Base-by-base conservation (phyloP, 768 basidiomycete species). In the Naganishia vaughanmartiniae region DNA sequence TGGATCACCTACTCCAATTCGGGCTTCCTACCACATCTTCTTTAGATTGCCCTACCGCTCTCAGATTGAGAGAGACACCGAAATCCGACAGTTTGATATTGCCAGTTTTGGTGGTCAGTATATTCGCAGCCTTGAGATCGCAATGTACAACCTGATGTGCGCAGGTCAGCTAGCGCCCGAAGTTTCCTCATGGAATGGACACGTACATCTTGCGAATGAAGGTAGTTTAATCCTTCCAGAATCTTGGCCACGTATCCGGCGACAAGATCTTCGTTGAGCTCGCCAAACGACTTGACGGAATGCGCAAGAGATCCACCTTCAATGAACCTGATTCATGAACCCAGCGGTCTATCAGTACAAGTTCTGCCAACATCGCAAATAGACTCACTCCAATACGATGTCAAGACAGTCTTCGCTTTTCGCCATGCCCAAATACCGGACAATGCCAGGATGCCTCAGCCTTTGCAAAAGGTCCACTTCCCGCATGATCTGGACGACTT, bases 71-170 rank as follows among this genome's bases (percentile, higher is more conserved):
- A 28, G 94, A 97, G 17, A 98, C 95, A 55, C 95, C 95, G 80
- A 99, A 97, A 81, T 99, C 95, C 10, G 93, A 90, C 3, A 99
- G 86, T 83, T 98, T 98, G 77, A 96, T 89, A 77, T 98, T 96
- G 53, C 94, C 95, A 63, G 88, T 94, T 86, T 98, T 98, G 19
- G 94, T 98, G 17, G 91, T 93, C n/a, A 99, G 87, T 78, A 99
- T 96, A 79, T 98, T 99, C 28, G 95, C 95, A 0, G 95, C 93
- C 82, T 99, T 99, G 73, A 99, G 86, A 82, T 99, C 95, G 79
- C 95, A 96, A 79, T 99, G 95, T 11, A 97, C 93, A 70, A 96
- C 92, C 77, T 93, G 87, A 74, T 65, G 60, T 17, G 7, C 65
- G 9, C 36, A 24, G 15, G 45, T 15, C 45, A 31, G 70, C 60